Evolutionary conservation across 768 basidiomycete genomes (phyloP).

Genomic region (Tylopilus plumbeoviolaceoides): DNA sequence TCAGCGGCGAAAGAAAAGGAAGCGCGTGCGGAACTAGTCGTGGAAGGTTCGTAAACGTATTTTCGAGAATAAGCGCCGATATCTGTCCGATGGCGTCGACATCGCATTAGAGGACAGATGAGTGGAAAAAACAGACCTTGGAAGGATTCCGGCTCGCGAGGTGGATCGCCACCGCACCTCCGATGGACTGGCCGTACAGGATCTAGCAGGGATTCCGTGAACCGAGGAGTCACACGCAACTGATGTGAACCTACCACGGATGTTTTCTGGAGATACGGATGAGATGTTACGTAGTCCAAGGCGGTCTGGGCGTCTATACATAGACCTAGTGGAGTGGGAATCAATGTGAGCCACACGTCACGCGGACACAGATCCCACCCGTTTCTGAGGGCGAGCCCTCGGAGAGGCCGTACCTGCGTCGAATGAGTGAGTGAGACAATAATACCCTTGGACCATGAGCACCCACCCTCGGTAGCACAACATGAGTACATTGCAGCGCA

Average conservation of each 20-base stretch:
- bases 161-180: constrained; percentile 90
- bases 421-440: background rate
- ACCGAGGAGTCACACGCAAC: background rate
- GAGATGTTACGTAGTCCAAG: constrained; percentile 64
- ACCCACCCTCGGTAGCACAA: constrained; percentile 87
- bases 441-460: background rate
- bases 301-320: constrained; percentile 82
- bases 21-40: constrained; percentile 77
- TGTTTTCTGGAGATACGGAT: constrained; percentile 63
- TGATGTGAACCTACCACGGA: constrained; percentile 49
- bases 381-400: constrained; percentile 85
- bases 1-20: constrained; percentile 66
- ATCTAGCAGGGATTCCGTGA: constrained; percentile 39
- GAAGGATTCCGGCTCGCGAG: constrained; percentile 74
- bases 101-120: background rate
- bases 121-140: constrained; percentile 40
- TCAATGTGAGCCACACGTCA: background rate
- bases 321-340: constrained; percentile 45
- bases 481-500: constrained; percentile 94
- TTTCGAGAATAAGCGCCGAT: constrained; percentile 80
- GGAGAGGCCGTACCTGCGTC: constrained; percentile 75
- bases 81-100: constrained; percentile 42
- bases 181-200: constrained; percentile 83
- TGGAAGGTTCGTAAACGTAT: constrained; percentile 86
- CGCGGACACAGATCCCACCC: constrained; percentile 39